A percentile compares a stretch with the other conserved stretches of the same genome.
phyloP scores from a whole-genome alignment of 140 eudicot genomes.

The Cichorium intybus region DNA sequence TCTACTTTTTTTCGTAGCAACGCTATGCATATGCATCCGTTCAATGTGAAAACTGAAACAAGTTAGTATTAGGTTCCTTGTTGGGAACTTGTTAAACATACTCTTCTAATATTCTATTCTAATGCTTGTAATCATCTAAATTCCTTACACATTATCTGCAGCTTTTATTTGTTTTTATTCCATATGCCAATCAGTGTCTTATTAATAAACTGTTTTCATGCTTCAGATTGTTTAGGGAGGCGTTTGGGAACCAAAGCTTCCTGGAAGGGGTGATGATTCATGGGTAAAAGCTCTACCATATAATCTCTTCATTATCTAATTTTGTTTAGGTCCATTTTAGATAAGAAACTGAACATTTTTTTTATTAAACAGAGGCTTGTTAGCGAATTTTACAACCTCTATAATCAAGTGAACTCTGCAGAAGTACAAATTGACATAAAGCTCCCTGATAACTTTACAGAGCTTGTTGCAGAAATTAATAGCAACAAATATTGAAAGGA shows the following conservation, averaged over 20 bases:
- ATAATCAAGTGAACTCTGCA: constrained; percentile 74
- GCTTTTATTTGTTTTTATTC: no score
- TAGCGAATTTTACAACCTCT: constrained; percentile 62
- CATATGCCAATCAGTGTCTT: not conserved
- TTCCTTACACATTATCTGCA: not conserved
- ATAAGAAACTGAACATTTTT: constrained; percentile 2
- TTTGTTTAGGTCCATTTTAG: not conserved
- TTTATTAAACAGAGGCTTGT: constrained; percentile 65
- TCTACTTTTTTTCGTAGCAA: not conserved
- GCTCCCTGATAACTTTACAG: constrained; percentile 73
- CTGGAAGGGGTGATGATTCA: constrained; percentile 77
- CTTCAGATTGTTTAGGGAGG: constrained; percentile 91
- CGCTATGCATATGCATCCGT: not conserved
- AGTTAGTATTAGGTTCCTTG: not conserved
- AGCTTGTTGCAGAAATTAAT: constrained; percentile 77
- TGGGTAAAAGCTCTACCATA: constrained; percentile 49
- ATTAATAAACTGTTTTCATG: not conserved
- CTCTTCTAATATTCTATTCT: constrained; percentile 5
- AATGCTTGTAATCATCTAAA: not conserved
- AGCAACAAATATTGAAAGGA: constrained; percentile 72
- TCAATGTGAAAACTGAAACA: constrained; percentile 5
- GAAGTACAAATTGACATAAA: constrained; percentile 63
- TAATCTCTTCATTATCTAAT: not conserved
- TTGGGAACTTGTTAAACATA: constrained; percentile 7
- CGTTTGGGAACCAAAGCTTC: constrained; percentile 88